A percentile compares a stretch with the other conserved stretches of the same genome.
These are phyloP conservation scores for Eucalyptus erythrocorys DNA, from an alignment of 345 rosid species.

Conservation along the genomic window DNA sequence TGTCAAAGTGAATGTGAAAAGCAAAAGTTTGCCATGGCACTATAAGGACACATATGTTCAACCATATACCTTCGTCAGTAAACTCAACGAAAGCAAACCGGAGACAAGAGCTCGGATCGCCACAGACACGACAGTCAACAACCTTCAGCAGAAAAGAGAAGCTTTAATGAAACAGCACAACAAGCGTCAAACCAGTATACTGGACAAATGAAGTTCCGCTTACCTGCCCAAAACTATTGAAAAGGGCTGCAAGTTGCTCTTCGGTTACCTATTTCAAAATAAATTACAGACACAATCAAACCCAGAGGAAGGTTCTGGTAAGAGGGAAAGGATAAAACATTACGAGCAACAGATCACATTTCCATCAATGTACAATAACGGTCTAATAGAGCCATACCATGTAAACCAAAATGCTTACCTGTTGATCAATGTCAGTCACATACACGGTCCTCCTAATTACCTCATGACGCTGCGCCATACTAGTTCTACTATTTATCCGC, in stretches of 20 bases:
- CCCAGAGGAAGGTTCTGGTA: neutral
- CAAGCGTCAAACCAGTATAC: neutral
- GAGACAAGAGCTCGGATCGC: conserved; percentile 89
- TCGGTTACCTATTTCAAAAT: conserved; percentile 57
- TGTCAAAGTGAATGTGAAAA: neutral
- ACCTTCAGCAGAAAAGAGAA: conserved; percentile 13
- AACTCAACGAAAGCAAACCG: conserved; percentile 96
- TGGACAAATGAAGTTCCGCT: neutral
- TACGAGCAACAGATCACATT: neutral
- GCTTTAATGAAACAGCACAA: neutral
- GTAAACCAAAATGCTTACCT: conserved; percentile 14
- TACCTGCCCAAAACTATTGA: conserved; percentile 76
- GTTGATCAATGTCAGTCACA: conserved; percentile 77
- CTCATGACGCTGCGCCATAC: conserved; percentile 86
- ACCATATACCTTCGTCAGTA: conserved; percentile 76
- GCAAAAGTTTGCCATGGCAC: neutral
- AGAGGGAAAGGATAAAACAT: neutral
- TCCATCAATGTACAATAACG: neutral
- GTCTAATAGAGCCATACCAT: neutral
- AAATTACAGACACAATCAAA: neutral
- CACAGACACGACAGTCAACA: conserved; percentile 91
- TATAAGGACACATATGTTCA: neutral
- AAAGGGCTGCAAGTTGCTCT: conserved; percentile 88
- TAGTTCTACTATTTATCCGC: conserved; percentile 72
- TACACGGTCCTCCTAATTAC: conserved; percentile 78